Conservation (phyloP, 805 yeast species). For the Gaillardinia entomophila region DNA sequence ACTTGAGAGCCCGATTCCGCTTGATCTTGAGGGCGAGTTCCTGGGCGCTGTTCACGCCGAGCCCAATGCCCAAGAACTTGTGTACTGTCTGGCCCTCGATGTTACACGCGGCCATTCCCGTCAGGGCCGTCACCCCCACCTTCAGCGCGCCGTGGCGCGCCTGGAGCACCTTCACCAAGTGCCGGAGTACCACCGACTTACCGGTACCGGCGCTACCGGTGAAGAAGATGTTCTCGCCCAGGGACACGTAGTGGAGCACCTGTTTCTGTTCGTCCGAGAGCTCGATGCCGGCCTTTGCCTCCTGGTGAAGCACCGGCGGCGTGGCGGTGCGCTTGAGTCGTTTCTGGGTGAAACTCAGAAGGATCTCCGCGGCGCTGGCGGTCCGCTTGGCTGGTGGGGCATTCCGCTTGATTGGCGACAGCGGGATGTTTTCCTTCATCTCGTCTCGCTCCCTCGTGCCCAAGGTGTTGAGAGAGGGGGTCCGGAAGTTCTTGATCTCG, state of each 20-base stretch:
- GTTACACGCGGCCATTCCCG: constrained; percentile 93
- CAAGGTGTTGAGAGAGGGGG: constrained; percentile 20
- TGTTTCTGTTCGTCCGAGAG: constrained; percentile 33
- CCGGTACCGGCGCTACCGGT: constrained; percentile 91
- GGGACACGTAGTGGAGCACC: constrained; percentile 45
- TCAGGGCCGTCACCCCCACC: constrained; percentile 90
- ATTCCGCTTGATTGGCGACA: neutral
- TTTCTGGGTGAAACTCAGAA: constrained; percentile 3
- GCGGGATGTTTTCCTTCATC: constrained; percentile 1
- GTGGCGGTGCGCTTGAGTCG: neutral
- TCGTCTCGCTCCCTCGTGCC: constrained; percentile 1
- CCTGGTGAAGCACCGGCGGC: neutral
- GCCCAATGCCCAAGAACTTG: constrained; percentile 79
- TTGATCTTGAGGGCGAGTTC: constrained; percentile 44
- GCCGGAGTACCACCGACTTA: constrained; percentile 63
- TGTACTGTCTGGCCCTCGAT: constrained; percentile 90
- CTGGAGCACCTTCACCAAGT: constrained; percentile 44
- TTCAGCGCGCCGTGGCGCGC: constrained; percentile 33
- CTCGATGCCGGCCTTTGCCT: constrained; percentile 10
- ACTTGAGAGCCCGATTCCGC: constrained; percentile 35
- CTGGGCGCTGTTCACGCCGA: constrained; percentile 52
- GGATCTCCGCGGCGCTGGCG: constrained; percentile 2
- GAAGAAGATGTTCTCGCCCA: constrained; percentile 54
- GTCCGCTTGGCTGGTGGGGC: constrained; percentile 6
- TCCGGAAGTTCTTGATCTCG: constrained; percentile 32